These are phyloP conservation scores for Ceratocystis cacaofunesta DNA, from an alignment of 2,329 filamentous ascomycete genomes.

Conservation along the genomic window DNA sequence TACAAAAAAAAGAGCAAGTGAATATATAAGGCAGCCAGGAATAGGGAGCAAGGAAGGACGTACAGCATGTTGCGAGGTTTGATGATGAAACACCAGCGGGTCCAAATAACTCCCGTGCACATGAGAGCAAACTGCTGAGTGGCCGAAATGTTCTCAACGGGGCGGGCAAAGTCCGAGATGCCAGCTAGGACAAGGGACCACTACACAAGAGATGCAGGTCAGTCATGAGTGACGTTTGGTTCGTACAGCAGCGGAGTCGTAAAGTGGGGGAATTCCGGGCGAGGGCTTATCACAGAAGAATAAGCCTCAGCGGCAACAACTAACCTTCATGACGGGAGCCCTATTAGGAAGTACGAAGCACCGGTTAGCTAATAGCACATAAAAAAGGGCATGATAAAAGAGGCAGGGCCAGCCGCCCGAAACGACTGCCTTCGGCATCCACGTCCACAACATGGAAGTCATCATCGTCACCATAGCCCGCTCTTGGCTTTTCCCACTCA, in stretches of 20 bases:
- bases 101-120: conserved; percentile 91
- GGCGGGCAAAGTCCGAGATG: conserved; percentile 78
- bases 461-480: too few species aligned
- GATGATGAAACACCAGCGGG: conserved; percentile 96
- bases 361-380: not conserved
- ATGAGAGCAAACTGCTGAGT: conserved; percentile 86
- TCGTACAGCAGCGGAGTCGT: not conserved
- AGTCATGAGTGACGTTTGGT: not conserved
- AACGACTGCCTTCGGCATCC: not conserved
- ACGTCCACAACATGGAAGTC: too few species aligned
- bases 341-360: conserved; percentile 29
- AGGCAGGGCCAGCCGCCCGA: not conserved
- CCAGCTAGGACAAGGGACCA: conserved; percentile 90
- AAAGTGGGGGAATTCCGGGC: not conserved
- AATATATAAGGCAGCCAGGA: not conserved
- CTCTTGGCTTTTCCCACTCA: too few species aligned
- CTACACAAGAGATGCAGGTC: conserved; percentile 27
- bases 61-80: conserved; percentile 83
- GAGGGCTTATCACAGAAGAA: not conserved
- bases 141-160: conserved; percentile 80
- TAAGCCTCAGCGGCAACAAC: not conserved
- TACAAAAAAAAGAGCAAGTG: too few species aligned
- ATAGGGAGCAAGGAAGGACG: conserved; percentile 24
- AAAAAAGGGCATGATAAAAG: not conserved
- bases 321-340: conserved; percentile 82